Conservation (phyloP, 495 filamentous ascomycete species). For the Penicillium paradoxum region DNA sequence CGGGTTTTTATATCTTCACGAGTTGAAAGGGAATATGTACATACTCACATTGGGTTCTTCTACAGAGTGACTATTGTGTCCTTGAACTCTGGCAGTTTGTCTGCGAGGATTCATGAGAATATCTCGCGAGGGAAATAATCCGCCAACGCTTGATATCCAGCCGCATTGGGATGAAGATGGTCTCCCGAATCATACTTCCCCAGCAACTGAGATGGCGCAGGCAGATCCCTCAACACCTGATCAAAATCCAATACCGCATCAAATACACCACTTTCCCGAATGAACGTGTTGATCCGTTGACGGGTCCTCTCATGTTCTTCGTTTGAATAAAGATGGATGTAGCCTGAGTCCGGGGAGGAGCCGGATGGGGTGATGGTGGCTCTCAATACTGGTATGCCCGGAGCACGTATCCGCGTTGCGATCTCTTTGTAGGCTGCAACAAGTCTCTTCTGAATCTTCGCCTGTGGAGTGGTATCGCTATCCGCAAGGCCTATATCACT, state of each 20-base stretch:
- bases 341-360: slow-evolving; percentile 25
- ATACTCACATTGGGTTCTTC: neutral
- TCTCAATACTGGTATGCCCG: slow-evolving; percentile 53
- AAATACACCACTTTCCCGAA: slow-evolving; percentile 52
- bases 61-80: neutral
- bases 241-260: slow-evolving; percentile 64
- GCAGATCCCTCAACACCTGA: slow-evolving; percentile 48
- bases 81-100: neutral
- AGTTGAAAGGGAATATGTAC: neutral
- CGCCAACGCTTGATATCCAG: slow-evolving; percentile 59
- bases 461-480: slow-evolving; percentile 43
- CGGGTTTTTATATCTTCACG: neutral
- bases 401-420: slow-evolving; percentile 49
- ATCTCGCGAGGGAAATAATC: slow-evolving; percentile 55
- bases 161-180: slow-evolving; percentile 65
- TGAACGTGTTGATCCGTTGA: slow-evolving; percentile 59
- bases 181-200: slow-evolving; percentile 60
- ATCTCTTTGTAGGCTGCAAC: slow-evolving; percentile 56
- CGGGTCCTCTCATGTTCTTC: slow-evolving; percentile 53
- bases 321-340: slow-evolving; percentile 46
- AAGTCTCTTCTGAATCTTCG: slow-evolving; percentile 45
- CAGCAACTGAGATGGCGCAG: slow-evolving; percentile 38
- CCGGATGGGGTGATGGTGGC: slow-evolving; percentile 69
- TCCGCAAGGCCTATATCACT: slow-evolving; percentile 63
- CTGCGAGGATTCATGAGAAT: slow-evolving; percentile 24